Percentiles rank a stretch among this genome's conserved stretches.
Evolutionary conservation across 805 yeast species (phyloP).

Genomic region (Cyberlindnera mycetangii): DNA sequence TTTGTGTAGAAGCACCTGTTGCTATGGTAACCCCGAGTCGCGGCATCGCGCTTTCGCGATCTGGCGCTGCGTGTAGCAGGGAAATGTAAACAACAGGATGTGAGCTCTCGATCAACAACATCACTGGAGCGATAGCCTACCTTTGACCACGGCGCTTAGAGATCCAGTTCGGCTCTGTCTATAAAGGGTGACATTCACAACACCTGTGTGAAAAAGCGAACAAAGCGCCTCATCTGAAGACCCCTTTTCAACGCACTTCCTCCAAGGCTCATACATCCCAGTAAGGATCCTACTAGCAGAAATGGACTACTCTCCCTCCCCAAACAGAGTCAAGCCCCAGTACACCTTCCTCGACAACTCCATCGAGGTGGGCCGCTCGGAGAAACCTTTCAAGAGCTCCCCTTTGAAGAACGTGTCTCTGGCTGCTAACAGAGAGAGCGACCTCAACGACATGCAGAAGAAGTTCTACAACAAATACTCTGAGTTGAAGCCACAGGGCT

Average conservation of each 20-base stretch:
- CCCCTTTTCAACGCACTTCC: neutral
- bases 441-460: constrained; percentile 19
- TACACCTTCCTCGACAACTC: constrained; percentile 25
- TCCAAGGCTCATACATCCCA: neutral
- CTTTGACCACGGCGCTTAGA: neutral
- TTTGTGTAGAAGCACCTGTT: neutral
- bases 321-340: constrained; percentile 22
- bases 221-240: neutral
- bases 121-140: neutral
- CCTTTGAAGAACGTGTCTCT: constrained; percentile 15
- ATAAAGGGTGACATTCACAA: neutral
- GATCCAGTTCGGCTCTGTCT: neutral
- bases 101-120: neutral
- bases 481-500: constrained; percentile 22
- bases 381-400: constrained; percentile 16
- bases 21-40: neutral
- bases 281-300: neutral
- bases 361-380: constrained; percentile 22
- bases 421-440: constrained; percentile 7
- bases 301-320: constrained; percentile 30
- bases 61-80: neutral
- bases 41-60: too few species aligned
- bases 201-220: neutral
- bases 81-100: neutral
- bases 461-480: constrained; percentile 22